Conservation (phyloP, 768 basidiomycete genomes). For the Boletus fagicola region DNA sequence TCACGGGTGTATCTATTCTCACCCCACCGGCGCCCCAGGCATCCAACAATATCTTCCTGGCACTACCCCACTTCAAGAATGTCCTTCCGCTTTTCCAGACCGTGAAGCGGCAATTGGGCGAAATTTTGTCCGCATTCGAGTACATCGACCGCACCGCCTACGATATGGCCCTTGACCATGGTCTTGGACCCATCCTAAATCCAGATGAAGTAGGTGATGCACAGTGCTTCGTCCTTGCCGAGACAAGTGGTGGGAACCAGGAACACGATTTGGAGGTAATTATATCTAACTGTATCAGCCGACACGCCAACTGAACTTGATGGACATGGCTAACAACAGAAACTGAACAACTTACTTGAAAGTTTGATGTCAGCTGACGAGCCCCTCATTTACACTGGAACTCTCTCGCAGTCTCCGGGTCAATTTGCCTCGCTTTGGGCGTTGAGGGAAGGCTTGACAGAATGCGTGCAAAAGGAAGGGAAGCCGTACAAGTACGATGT, state of each 20-base stretch:
- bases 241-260: constrained; percentile 89
- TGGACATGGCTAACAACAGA: constrained; percentile 48
- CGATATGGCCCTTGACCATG: constrained; percentile 79
- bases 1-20: constrained; percentile 93
- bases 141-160: constrained; percentile 89
- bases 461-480: constrained; percentile 90
- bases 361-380: constrained; percentile 68
- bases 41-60: constrained; percentile 89
- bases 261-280: constrained; percentile 92
- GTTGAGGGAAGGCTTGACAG: constrained; percentile 87
- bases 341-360: constrained; percentile 79
- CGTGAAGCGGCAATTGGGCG: constrained; percentile 80
- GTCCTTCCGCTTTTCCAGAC: constrained; percentile 82
- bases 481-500: constrained; percentile 98
- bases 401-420: constrained; percentile 84
- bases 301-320: constrained; percentile 9
- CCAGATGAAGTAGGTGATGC: constrained; percentile 74
- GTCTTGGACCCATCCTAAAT: constrained; percentile 73
- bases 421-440: constrained; percentile 92
- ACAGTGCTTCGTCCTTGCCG: constrained; percentile 87
- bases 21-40: constrained; percentile 81
- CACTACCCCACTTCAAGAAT: constrained; percentile 81
- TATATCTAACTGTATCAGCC: constrained; percentile 8
- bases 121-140: constrained; percentile 97
- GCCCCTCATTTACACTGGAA: constrained; percentile 84